Evolutionary conservation across 176 grass and related monocot species (phyloP).

Genomic region (Raddia guianensis): DNA sequence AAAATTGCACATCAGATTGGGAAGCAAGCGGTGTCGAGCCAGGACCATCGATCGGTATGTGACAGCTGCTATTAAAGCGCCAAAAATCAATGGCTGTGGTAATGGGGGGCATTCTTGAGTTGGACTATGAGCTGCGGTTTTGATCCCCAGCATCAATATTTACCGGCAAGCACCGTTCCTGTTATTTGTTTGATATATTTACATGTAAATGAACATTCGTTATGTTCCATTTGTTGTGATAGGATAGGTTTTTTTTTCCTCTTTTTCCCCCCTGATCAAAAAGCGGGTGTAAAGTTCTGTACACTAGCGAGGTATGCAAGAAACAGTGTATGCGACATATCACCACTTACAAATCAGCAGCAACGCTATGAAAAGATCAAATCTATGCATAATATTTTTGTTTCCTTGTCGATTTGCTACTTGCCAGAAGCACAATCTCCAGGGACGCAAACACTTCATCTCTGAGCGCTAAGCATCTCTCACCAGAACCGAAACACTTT

Average conservation of each 20-base stretch:
- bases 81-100: neutral
- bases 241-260: neutral
- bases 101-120: neutral
- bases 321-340: neutral
- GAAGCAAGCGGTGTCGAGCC: neutral
- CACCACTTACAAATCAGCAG: neutral
- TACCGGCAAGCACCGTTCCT: neutral
- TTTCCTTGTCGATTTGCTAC: neutral
- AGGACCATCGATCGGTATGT: neutral
- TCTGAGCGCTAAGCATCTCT: slow-evolving; percentile 25
- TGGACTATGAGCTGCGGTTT: neutral
- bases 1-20: neutral
- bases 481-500: slow-evolving; percentile 34
- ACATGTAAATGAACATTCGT: neutral
- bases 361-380: neutral
- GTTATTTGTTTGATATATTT: neutral
- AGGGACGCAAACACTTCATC: slow-evolving; percentile 1
- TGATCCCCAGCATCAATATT: neutral
- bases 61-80: neutral
- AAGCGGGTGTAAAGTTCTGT: slow-evolving; percentile 34
- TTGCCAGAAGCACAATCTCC: neutral
- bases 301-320: slow-evolving; percentile 26
- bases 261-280: slow-evolving; percentile 14
- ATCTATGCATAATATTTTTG: neutral
- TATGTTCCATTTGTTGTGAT: slow-evolving; percentile 21